Percentiles rank a stretch among this genome's conserved stretches.
These are phyloP conservation scores for Quercus bicolor DNA, from an alignment of 306 rosid species.

Conservation along the genomic window DNA sequence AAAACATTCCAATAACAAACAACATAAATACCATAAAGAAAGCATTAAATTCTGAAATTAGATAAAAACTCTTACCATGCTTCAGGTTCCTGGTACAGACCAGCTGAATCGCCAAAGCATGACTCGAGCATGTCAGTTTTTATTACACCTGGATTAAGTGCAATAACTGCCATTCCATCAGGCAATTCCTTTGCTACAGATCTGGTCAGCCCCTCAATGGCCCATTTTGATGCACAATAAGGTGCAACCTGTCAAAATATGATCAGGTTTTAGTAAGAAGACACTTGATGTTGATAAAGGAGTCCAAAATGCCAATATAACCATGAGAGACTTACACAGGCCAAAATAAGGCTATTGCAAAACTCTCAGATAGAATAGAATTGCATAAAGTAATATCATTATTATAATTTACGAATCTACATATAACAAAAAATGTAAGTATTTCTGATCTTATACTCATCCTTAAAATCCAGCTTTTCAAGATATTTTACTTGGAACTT, in stretches of 20 bases:
- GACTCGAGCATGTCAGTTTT: slow-evolving; percentile 88
- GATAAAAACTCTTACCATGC: slow-evolving; percentile 42
- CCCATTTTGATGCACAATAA: slow-evolving; percentile 97
- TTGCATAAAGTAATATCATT: not conserved
- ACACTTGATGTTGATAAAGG: not conserved
- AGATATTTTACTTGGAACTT: not conserved
- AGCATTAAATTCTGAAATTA: not conserved
- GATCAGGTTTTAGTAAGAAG: not conserved
- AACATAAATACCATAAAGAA: not conserved
- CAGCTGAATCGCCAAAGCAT: slow-evolving; percentile 69
- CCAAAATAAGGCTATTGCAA: not conserved
- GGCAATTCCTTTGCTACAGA: slow-evolving; percentile 85
- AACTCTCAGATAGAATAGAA: not conserved
- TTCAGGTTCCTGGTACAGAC: slow-evolving; percentile 66
- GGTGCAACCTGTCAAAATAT: slow-evolving; percentile 58
- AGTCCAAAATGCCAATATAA: not conserved
- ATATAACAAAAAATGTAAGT: no score
- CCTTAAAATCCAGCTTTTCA: not conserved
- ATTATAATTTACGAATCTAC: not conserved
- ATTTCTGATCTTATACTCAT: not conserved
- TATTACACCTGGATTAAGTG: slow-evolving; percentile 82
- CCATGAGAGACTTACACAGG: not conserved
- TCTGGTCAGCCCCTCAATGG: slow-evolving; percentile 69
- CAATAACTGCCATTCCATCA: slow-evolving; percentile 75
- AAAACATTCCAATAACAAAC: not conserved